Percentiles rank a stretch among this genome's conserved stretches.
phyloP scores from a whole-genome alignment of 495 filamentous ascomycete genomes.

The Hypoxylon crocopeplum region DNA sequence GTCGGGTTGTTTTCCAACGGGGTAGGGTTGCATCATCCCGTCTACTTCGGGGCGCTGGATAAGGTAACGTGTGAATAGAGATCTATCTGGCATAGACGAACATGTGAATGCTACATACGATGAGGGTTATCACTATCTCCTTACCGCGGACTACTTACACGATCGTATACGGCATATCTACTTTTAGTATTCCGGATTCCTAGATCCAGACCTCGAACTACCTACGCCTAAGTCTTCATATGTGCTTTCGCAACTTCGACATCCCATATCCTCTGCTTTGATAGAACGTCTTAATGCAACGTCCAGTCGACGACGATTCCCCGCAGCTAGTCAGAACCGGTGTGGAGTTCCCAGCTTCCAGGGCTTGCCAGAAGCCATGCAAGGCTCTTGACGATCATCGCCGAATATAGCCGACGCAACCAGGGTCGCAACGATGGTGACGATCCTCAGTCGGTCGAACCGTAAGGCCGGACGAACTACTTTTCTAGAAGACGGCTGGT shows the following conservation, averaged over 20 bases:
- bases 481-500: no score
- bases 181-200: no score
- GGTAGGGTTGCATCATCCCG: conserved; percentile 18
- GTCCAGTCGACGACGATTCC: background rate
- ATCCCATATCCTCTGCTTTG: no score
- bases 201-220: no score
- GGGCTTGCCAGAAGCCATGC: no score
- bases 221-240: no score
- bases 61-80: background rate
- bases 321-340: background rate
- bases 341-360: conserved; percentile 1
- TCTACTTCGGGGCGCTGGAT: conserved; percentile 26
- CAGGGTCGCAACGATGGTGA: background rate
- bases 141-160: no score
- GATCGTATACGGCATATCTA: no score
- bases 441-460: conserved; percentile 1
- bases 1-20: background rate
- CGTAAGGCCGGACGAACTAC: no score
- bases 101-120: background rate
- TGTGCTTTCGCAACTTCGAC: no score
- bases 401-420: background rate
- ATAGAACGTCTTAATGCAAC: background rate
- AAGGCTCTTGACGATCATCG: conserved; percentile 5
- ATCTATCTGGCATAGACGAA: background rate
- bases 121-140: no score